Evolutionary conservation across 164 flowering plant genomes (phyloP).

Genomic region (Aristolochia contorta): DNA sequence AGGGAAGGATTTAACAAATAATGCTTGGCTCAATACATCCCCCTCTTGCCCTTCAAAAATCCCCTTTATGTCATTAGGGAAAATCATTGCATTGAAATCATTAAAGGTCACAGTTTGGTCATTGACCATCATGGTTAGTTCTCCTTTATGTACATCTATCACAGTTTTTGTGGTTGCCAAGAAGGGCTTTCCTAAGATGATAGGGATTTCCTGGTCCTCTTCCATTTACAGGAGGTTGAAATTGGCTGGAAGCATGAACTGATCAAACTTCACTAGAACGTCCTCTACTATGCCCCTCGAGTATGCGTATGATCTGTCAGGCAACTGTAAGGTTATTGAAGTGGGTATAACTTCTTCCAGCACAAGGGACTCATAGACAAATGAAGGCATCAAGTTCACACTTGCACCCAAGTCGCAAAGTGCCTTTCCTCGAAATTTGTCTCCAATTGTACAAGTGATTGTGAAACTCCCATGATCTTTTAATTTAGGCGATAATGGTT

Average conservation of each 20-base stretch:
- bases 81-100: background rate
- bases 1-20: too few relatives aligned
- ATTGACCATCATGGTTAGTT: background rate
- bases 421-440: background rate
- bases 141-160: background rate
- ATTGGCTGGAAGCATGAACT: background rate
- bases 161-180: background rate
- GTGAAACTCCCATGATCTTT: constrained; percentile 1
- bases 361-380: background rate
- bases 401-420: background rate
- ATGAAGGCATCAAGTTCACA: background rate
- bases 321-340: background rate
- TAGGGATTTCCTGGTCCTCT: too few relatives aligned
- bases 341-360: background rate
- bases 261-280: background rate
- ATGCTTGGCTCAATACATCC: too few relatives aligned
- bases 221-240: background rate
- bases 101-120: background rate
- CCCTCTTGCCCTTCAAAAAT: background rate
- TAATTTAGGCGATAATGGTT: background rate
- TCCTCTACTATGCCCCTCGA: too few relatives aligned
- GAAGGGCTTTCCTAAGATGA: too few relatives aligned
- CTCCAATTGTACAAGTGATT: constrained; percentile 1
- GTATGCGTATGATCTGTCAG: too few relatives aligned
- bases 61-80: background rate